phyloP scores from a whole-genome alignment of 352 stramenopile genomes.

The Ophiocytium majus region DNA sequence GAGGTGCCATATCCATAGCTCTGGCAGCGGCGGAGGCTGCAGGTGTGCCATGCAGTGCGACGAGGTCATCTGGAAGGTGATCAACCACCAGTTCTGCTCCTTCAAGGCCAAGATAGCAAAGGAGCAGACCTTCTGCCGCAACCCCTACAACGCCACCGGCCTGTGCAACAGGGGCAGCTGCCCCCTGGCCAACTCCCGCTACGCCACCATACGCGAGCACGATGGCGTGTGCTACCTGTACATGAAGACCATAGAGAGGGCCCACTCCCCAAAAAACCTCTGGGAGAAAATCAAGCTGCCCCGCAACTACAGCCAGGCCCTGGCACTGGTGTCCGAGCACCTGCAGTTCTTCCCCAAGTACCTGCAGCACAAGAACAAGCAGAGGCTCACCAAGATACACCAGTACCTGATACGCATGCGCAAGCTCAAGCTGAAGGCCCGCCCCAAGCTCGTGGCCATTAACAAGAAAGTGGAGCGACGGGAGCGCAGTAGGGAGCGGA shows the following conservation, averaged over 20 bases:
- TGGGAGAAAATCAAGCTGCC: conserved; percentile 97
- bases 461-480: conserved; percentile 91
- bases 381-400: conserved; percentile 98
- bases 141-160: conserved; percentile 93
- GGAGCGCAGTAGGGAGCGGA: conserved; percentile 91
- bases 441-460: conserved; percentile 86
- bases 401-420: conserved; percentile 98
- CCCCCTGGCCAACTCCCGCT: conserved; percentile 94
- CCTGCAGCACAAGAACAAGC: conserved; percentile 95
- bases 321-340: conserved; percentile 88
- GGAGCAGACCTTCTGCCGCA: conserved; percentile 88
- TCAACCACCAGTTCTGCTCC: conserved; percentile 97
- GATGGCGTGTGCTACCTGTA: conserved; percentile 86
- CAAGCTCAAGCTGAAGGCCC: conserved; percentile 91
- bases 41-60: conserved; percentile 62
- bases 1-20: too few species aligned
- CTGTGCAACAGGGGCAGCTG: conserved; percentile 93
- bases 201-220: conserved; percentile 96
- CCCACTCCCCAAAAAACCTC: conserved; percentile 95
- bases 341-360: conserved; percentile 98
- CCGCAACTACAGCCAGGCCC: conserved; percentile 93
- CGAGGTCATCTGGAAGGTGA: conserved; percentile 98
- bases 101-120: conserved; percentile 91
- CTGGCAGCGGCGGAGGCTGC: too few species aligned
- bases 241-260: conserved; percentile 98